Percentiles rank a stretch among this genome's conserved stretches.
Evolutionary conservation across 345 rosid genomes (phyloP).

Genomic region (Eucalyptus polybractea): DNA sequence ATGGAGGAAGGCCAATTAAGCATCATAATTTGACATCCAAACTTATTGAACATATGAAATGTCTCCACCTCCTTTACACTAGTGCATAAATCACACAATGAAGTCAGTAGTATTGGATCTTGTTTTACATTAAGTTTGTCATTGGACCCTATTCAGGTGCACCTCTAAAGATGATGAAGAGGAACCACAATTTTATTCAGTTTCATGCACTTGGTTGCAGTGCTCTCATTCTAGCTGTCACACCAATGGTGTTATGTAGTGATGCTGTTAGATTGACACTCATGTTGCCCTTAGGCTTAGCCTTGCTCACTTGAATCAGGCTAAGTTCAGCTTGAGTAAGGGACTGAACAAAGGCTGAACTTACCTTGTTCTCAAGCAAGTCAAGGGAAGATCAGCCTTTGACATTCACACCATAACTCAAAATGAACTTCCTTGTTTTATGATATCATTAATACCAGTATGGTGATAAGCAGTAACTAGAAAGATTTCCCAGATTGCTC

Average conservation of each 20-base stretch:
- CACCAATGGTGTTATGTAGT: neutral
- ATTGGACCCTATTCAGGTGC: neutral
- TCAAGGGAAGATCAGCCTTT: neutral
- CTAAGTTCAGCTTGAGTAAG: neutral
- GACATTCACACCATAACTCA: neutral
- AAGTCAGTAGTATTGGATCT: neutral
- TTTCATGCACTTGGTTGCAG: neutral
- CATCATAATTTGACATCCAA: neutral
- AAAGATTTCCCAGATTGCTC: neutral
- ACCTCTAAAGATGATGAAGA: neutral
- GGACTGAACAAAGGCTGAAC: neutral
- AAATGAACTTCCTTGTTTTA: neutral
- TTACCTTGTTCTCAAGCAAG: neutral
- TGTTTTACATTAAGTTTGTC: neutral
- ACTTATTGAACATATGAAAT: neutral
- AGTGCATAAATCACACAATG: neutral
- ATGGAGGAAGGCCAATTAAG: neutral
- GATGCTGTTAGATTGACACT: neutral
- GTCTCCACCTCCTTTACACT: neutral
- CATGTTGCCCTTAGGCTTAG: neutral
- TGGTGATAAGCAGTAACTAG: neutral
- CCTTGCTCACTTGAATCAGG: neutral
- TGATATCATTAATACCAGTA: neutral
- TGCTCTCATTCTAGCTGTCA: neutral
- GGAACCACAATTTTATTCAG: neutral